Evolutionary conservation across 202 grass and related monocot genomes (phyloP).

Genomic region (Schoenoplectus triqueter): DNA sequence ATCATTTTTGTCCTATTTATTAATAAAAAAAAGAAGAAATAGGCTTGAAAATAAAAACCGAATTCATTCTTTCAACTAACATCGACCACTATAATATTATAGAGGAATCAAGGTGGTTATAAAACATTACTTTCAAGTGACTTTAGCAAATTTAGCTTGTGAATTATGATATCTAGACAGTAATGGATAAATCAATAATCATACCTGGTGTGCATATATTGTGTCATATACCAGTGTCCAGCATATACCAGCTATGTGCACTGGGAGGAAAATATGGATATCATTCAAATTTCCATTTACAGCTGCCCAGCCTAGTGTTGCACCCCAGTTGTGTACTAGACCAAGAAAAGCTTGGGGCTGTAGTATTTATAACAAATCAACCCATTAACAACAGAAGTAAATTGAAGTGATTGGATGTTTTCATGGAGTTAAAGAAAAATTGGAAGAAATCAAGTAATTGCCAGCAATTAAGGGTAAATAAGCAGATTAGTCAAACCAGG

Average conservation of each 20-base stretch:
- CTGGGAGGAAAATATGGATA: constrained; percentile 43
- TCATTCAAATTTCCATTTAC: constrained; percentile 47
- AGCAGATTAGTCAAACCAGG: neutral
- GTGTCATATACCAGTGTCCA: constrained; percentile 63
- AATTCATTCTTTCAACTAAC: neutral
- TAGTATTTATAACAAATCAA: constrained; percentile 33
- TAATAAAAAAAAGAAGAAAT: neutral
- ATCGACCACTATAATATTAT: no score
- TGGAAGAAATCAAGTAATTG: neutral
- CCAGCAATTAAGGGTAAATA: neutral
- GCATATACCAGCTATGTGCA: constrained; percentile 49
- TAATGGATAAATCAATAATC: neutral
- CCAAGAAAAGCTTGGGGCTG: constrained; percentile 59
- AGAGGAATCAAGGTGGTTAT: neutral
- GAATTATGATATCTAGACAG: neutral
- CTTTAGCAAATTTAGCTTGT: neutral
- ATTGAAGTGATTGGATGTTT: neutral
- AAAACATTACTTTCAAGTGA: neutral
- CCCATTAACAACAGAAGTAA: neutral
- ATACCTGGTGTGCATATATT: constrained; percentile 60
- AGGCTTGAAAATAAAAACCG: neutral
- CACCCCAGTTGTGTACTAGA: constrained; percentile 46
- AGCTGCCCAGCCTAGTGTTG: constrained; percentile 45
- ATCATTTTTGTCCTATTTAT: constrained; percentile 48
- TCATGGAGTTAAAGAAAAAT: neutral